These are phyloP conservation scores for Trametes polyzona DNA, from an alignment of 1,284 basidiomycete genomes.

Conservation along the genomic window DNA sequence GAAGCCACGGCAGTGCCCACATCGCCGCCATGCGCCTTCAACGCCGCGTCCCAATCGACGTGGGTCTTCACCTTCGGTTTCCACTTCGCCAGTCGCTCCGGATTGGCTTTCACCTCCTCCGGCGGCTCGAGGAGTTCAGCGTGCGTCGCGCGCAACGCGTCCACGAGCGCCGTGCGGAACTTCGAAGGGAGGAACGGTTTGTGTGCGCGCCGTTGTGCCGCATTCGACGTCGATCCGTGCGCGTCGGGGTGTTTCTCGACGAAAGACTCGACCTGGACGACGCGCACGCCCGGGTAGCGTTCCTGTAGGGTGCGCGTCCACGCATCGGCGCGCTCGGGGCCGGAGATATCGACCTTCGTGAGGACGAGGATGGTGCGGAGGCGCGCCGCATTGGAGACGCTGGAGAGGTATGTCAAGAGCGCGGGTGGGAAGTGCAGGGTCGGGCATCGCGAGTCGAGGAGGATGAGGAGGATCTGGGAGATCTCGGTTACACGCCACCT, in stretches of 20 bases:
- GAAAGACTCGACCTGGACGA: constrained; percentile 81
- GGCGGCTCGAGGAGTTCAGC: constrained; percentile 73
- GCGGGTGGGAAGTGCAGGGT: constrained; percentile 68
- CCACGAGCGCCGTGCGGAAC: constrained; percentile 66
- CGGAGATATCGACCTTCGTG: constrained; percentile 77
- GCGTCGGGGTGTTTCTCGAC: constrained; percentile 47
- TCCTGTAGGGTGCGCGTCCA: constrained; percentile 72
- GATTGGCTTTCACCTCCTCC: constrained; percentile 52
- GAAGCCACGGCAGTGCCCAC: constrained; percentile 49
- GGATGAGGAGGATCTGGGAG: constrained; percentile 82
- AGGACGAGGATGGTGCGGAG: constrained; percentile 78
- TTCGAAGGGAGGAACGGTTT: constrained; percentile 69
- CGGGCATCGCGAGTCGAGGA: constrained; percentile 88
- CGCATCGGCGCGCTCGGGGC: constrained; percentile 47
- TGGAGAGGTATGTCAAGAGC: constrained; percentile 51
- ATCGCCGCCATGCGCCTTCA: constrained; percentile 47
- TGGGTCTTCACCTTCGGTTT: constrained; percentile 60
- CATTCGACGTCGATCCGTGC: constrained; percentile 34
- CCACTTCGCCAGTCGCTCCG: constrained; percentile 66
- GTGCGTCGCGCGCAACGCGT: constrained; percentile 72
- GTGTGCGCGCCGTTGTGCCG: constrained; percentile 39
- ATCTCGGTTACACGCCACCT: constrained; percentile 90
- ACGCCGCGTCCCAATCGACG: constrained; percentile 76
- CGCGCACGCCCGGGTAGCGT: constrained; percentile 56
- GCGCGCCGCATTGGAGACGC: constrained; percentile 31